These are phyloP conservation scores for Fraxinus velutina DNA, from an alignment of 305 asterid species.

Conservation along the genomic window DNA sequence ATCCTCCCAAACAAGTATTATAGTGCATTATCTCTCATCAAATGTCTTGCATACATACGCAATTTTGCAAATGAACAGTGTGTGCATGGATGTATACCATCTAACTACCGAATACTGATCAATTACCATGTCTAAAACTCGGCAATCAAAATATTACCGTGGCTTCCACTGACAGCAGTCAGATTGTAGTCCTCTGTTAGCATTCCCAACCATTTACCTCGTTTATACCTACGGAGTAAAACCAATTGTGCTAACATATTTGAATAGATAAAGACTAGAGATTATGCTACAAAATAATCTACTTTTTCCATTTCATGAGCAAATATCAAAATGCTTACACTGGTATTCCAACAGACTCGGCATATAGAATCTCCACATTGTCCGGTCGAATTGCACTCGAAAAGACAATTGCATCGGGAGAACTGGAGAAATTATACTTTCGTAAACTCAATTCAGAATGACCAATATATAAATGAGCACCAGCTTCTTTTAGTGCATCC, in stretches of 20 bases:
- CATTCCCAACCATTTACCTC: slow-evolving; percentile 40
- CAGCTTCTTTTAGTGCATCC: slow-evolving; percentile 33
- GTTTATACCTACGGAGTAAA: slow-evolving; percentile 28
- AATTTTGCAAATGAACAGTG: background rate
- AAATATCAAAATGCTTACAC: slow-evolving; percentile 22
- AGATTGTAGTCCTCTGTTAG: slow-evolving; percentile 33
- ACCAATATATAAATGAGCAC: slow-evolving; percentile 29
- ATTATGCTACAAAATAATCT: background rate
- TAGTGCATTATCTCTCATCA: background rate
- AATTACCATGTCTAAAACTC: slow-evolving; percentile 1
- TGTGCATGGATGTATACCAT: background rate
- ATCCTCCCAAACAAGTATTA: background rate
- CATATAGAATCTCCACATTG: slow-evolving; percentile 37
- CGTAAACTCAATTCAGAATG: slow-evolving; percentile 35
- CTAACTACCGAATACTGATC: background rate
- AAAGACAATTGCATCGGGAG: slow-evolving; percentile 34
- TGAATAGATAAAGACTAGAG: background rate
- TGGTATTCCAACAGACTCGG: slow-evolving; percentile 29
- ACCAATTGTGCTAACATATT: background rate
- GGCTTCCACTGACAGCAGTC: slow-evolving; percentile 44
- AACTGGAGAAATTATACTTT: slow-evolving; percentile 14
- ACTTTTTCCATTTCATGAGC: background rate
- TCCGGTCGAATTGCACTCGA: slow-evolving; percentile 37
- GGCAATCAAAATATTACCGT: slow-evolving; percentile 25
- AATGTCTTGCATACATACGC: background rate